Conservation (phyloP, 1,139 yeast genomes). For the Geotrichum klebahnii region DNA sequence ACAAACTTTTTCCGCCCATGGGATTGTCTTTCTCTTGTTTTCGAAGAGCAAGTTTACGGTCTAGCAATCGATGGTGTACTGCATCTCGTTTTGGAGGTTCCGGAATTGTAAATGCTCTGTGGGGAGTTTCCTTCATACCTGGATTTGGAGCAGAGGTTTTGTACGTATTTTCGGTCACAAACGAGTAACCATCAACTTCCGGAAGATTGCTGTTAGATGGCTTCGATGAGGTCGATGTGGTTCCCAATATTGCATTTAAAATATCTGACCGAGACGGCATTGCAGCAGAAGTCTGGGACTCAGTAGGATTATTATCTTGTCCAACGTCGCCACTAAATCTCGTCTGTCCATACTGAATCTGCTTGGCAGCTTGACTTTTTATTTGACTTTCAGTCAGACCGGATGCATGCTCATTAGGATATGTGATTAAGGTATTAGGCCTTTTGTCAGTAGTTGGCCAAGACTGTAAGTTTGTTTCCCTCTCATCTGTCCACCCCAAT, state of each 20-base stretch:
- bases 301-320: neutral
- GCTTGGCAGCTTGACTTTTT: slow-evolving; percentile 19
- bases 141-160: slow-evolving; percentile 1
- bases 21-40: slow-evolving; percentile 16
- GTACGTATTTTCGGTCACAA: slow-evolving; percentile 25
- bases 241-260: neutral
- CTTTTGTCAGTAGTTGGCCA: slow-evolving; percentile 23
- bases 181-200: slow-evolving; percentile 24
- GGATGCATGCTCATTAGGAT: slow-evolving; percentile 22
- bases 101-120: slow-evolving; percentile 18
- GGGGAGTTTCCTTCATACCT: neutral
- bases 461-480: slow-evolving; percentile 20
- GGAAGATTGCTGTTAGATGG: slow-evolving; percentile 15
- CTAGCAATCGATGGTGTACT: slow-evolving; percentile 23
- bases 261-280: neutral
- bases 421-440: slow-evolving; percentile 30
- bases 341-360: slow-evolving; percentile 27
- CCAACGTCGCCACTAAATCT: slow-evolving; percentile 9
- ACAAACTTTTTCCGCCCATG: neutral
- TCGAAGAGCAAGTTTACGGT: slow-evolving; percentile 19
- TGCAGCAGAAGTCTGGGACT: neutral
- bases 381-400: slow-evolving; percentile 14
- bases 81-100: slow-evolving; percentile 24
- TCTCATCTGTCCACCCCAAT: slow-evolving; percentile 23
- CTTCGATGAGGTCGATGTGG: neutral